These are phyloP conservation scores for Dipteronia sinensis DNA, from an alignment of 345 rosid genomes.

Conservation along the genomic window DNA sequence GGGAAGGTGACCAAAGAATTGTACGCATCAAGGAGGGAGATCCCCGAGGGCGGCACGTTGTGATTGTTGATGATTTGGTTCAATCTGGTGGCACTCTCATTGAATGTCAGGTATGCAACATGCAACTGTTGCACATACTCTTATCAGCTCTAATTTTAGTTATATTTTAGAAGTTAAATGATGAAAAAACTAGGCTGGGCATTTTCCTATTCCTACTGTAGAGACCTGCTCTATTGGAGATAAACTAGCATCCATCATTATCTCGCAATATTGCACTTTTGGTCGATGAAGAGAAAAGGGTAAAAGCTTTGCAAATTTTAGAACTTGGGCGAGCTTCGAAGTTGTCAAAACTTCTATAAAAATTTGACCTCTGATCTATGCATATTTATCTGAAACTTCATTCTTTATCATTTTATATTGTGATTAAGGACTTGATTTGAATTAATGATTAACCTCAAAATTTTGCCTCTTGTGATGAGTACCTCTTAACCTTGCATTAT, in stretches of 20 bases:
- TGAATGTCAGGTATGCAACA: conserved; percentile 84
- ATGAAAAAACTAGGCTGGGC: background rate
- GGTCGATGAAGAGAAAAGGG: background rate
- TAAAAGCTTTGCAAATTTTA: background rate
- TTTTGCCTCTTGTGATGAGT: background rate
- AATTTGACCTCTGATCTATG: background rate
- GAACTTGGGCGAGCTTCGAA: background rate
- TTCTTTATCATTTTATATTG: background rate
- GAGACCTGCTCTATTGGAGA: background rate
- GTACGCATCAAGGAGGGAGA: conserved; percentile 95
- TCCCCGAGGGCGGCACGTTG: conserved; percentile 83
- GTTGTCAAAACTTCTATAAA: background rate
- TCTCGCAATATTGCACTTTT: background rate
- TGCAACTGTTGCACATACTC: background rate
- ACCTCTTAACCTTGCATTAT: conserved; percentile 6
- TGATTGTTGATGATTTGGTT: conserved; percentile 95
- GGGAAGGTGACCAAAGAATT: conserved; percentile 82
- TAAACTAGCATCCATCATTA: background rate
- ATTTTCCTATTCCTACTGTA: background rate
- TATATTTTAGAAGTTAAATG: background rate
- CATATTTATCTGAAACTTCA: background rate
- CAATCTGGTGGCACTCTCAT: conserved; percentile 95
- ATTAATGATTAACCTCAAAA: background rate
- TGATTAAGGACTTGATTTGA: background rate
- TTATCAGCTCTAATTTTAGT: conserved; percentile 9